Conservation (phyloP, 257 asterid genomes). For the Nyctanthes arbortristis region DNA sequence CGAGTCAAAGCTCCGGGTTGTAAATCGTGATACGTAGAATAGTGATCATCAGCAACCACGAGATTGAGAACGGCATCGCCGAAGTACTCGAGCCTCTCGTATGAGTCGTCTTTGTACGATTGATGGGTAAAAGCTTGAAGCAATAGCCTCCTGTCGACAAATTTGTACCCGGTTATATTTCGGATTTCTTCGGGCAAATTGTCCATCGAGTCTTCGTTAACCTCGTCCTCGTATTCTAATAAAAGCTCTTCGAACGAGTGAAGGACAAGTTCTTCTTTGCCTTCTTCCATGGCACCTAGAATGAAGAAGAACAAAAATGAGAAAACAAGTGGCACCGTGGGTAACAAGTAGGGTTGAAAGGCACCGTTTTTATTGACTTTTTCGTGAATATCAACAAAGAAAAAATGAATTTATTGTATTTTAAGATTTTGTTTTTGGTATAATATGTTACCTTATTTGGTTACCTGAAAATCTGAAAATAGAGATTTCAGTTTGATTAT, state of each 20-base stretch:
- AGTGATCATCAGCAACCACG: constrained; percentile 26
- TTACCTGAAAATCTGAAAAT: not conserved
- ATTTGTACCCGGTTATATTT: constrained; percentile 36
- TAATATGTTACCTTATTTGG: not conserved
- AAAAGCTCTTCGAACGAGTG: not conserved
- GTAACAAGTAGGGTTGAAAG: no score
- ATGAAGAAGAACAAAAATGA: not conserved
- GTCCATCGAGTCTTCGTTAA: no score
- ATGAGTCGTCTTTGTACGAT: constrained; percentile 25
- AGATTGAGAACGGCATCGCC: constrained; percentile 47
- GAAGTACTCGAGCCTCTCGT: constrained; percentile 39
- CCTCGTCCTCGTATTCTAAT: not conserved
- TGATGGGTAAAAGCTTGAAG: constrained; percentile 47
- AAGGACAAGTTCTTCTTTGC: not conserved
- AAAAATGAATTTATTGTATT: not conserved
- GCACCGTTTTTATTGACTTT: not conserved
- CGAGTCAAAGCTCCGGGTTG: constrained; percentile 39
- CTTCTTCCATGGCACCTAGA: not conserved
- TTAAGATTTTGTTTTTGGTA: not conserved
- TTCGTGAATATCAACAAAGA: not conserved
- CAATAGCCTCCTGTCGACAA: constrained; percentile 27
- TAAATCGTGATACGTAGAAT: constrained; percentile 29
- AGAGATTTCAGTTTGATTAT: not conserved
- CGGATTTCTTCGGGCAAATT: constrained; percentile 16
- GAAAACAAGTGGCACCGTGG: no score